Evolutionary conservation across 345 rosid genomes (phyloP), one percentile per base, ranked within the genome.

Genomic region (Ceriops zippeliana): DNA sequence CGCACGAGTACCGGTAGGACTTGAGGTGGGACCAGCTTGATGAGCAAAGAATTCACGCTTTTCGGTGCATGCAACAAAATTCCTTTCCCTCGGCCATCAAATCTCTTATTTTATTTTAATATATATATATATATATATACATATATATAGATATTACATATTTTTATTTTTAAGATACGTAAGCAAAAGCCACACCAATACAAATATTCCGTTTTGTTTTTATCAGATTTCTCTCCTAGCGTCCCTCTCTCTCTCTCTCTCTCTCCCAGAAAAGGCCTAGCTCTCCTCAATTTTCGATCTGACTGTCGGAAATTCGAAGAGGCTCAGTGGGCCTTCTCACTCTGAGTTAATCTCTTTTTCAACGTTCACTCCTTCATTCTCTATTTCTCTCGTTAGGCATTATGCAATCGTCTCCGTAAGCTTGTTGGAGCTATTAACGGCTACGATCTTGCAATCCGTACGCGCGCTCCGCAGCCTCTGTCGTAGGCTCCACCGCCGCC

Each of bases 31-130:
- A 56, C 59, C 59, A 24, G 17, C 59, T 56, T 0, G 59, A 56
- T 27, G 59, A 24, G 59, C 17, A 56, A 56, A 24, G 59, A 56
- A 56, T 56, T 56, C 59, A 56, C 59, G 26, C 28, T 56, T 56
- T 21, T 24, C 26, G 59, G 59, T 22, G 59, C 59, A 8, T 24
- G 59, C 22, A 64, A 68, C 66, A 65, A 70, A 75, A 82, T 83
- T 83, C 81, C 83, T 70, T 83, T 84, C 67, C 82, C 75, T 77
- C 73, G 74, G 37, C 35, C 47, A 58, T 54, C 53, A n/a, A 77
- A 70, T 16, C 67, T 32, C 11, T 6, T 64, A 17, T 9, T 65
- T 63, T 21, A 17, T 9, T 65, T 63, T 21, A 60, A 65, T 30
- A 30, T 22, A 13, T 56, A 35, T 21, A 9, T 26, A 11, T 22